Percentiles rank a stretch among this genome's conserved stretches.
Conservation (phyloP, 2,329 filamentous ascomycete genomes). For the Cryphonectria radicalis region DNA sequence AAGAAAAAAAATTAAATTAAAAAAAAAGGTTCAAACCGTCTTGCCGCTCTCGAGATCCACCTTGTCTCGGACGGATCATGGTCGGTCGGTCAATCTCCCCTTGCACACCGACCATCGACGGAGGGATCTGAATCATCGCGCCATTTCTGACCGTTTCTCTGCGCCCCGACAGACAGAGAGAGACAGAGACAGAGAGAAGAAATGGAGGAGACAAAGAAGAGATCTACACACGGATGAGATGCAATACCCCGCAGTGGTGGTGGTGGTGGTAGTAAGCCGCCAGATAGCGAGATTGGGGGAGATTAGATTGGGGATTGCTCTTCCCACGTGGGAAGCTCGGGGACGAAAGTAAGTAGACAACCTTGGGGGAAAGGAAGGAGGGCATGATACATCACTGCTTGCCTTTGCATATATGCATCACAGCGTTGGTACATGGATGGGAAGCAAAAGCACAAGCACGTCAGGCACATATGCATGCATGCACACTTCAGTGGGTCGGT, state of each 20-base stretch:
- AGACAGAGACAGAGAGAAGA: background rate
- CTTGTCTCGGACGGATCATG: background rate
- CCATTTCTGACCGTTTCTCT: background rate
- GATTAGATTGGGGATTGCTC: background rate
- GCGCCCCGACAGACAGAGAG: background rate
- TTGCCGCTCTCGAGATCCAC: background rate
- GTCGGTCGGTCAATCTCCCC: background rate
- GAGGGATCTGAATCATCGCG: background rate
- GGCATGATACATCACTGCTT: background rate
- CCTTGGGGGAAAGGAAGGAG: background rate
- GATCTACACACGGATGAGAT: background rate
- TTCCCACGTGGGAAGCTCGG: constrained; percentile 6
- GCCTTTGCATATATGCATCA: background rate
- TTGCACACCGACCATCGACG: constrained; percentile 7
- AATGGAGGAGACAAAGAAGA: background rate
- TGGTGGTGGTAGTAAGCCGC: background rate
- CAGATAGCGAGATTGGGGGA: background rate
- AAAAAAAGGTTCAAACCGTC: background rate
- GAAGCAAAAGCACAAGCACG: background rate
- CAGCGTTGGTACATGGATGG: background rate
- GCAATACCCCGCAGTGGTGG: constrained; percentile 3
- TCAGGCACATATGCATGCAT: background rate
- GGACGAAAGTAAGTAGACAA: background rate
- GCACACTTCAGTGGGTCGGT: background rate
- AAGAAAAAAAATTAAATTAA: background rate